These are phyloP conservation scores for Fusarium vanettenii DNA, from an alignment of 2,329 filamentous ascomycete genomes.

Conservation along the genomic window DNA sequence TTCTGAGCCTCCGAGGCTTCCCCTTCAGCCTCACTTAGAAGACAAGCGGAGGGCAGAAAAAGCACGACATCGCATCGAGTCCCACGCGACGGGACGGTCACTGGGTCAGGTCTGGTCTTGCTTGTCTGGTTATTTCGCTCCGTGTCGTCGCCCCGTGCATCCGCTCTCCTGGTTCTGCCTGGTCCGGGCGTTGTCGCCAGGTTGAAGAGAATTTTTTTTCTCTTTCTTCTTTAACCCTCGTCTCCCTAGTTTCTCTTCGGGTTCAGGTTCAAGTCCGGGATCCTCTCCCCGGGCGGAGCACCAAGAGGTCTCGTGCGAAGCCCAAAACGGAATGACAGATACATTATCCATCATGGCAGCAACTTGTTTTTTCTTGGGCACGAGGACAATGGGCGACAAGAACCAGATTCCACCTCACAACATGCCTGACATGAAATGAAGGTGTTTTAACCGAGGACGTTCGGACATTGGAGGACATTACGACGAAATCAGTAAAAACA, in stretches of 20 bases:
- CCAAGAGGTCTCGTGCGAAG: constrained; percentile 23
- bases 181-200: constrained; percentile 16
- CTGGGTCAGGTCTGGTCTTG: background rate
- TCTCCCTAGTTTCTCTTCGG: constrained; percentile 13
- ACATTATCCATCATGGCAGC: background rate
- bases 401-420: background rate
- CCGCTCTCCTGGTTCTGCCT: background rate
- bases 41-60: background rate
- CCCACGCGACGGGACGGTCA: constrained; percentile 3
- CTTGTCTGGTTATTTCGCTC: constrained; percentile 1
- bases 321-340: constrained; percentile 5
- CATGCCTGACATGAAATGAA: constrained; percentile 1
- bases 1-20: background rate
- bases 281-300: constrained; percentile 15
- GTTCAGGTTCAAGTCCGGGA: constrained; percentile 15
- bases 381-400: background rate
- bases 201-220: constrained; percentile 7
- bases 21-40: constrained; percentile 20
- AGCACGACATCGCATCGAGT: constrained; percentile 31
- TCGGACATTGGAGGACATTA: background rate
- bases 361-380: constrained; percentile 7
- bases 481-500: background rate
- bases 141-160: constrained; percentile 9
- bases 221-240: constrained; percentile 10
- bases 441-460: constrained; percentile 8